These are phyloP conservation scores for Aspergillus sp. DNA, from an alignment of 2,329 filamentous ascomycete species.

Conservation along the genomic window DNA sequence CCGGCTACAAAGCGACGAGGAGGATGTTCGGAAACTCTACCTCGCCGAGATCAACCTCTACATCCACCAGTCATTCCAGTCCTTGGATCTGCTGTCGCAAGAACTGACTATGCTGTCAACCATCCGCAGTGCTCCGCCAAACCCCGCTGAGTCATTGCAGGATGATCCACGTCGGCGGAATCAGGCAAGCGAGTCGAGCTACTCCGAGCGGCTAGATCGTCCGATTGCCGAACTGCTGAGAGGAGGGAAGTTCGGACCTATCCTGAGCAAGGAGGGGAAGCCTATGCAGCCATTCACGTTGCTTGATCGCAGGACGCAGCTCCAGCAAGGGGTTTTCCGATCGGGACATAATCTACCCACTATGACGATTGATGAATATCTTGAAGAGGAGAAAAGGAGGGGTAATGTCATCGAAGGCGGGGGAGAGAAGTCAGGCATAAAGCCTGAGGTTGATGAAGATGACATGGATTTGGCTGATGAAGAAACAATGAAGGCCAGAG, in stretches of 20 bases:
- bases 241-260: conserved; percentile 61
- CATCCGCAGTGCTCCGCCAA: conserved; percentile 58
- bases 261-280: conserved; percentile 76
- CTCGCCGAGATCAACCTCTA: conserved; percentile 72
- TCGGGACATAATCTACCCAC: conserved; percentile 92
- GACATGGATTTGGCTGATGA: conserved; percentile 82
- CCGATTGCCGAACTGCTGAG: conserved; percentile 55
- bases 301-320: conserved; percentile 71
- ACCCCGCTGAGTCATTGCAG: conserved; percentile 32
- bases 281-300: conserved; percentile 91
- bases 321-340: conserved; percentile 80
- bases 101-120: conserved; percentile 80
- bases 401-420: conserved; percentile 92
- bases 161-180: conserved; percentile 47
- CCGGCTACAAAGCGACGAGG: conserved; percentile 74
- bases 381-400: conserved; percentile 82
- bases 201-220: conserved; percentile 73
- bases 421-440: conserved; percentile 64
- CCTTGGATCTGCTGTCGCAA: conserved; percentile 81
- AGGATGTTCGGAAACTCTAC: conserved; percentile 75
- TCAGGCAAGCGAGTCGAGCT: conserved; percentile 56
- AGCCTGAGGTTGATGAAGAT: conserved; percentile 81
- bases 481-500: conserved; percentile 88
- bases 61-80: conserved; percentile 78
- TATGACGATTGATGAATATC: conserved; percentile 96